phyloP scores from a whole-genome alignment of 1,139 yeast species.

The Kluyveromyces sp. region DNA sequence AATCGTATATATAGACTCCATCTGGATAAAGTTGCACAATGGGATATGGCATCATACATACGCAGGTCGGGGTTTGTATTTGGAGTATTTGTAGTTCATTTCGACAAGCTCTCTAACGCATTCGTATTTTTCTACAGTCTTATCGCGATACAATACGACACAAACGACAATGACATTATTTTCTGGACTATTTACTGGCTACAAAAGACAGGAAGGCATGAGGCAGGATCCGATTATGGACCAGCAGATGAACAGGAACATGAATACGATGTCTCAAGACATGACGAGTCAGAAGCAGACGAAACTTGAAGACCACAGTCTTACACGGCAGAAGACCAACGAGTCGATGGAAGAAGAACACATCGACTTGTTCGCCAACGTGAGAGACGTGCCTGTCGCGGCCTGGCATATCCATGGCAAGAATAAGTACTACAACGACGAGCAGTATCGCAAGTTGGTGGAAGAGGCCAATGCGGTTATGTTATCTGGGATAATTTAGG shows the following conservation, averaged over 20 bases:
- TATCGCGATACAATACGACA: too few relatives aligned
- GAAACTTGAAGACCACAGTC: not conserved
- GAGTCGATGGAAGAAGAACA: slow-evolving; percentile 5
- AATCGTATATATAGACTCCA: too few relatives aligned
- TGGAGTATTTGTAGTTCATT: too few relatives aligned
- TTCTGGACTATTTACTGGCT: slow-evolving; percentile 1
- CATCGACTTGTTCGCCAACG: slow-evolving; percentile 6
- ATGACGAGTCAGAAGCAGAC: not conserved
- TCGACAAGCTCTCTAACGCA: too few relatives aligned
- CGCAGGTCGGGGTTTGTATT: too few relatives aligned
- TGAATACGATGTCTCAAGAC: not conserved
- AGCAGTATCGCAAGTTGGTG: slow-evolving; percentile 13
- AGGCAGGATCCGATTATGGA: not conserved
- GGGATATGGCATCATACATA: too few relatives aligned
- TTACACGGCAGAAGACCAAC: slow-evolving; percentile 5
- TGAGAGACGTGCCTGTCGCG: slow-evolving; percentile 11
- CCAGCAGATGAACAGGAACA: not conserved
- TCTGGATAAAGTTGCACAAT: too few relatives aligned
- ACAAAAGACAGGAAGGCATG: not conserved
- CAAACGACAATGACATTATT: slow-evolving; percentile 3
- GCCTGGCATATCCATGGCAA: slow-evolving; percentile 13
- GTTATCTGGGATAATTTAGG: slow-evolving; percentile 24
- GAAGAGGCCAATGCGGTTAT: slow-evolving; percentile 22
- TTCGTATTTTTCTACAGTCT: too few relatives aligned
- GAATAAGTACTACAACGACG: slow-evolving; percentile 12